Percentiles rank a stretch among this genome's conserved stretches.
Evolutionary conservation across 2,329 filamentous ascomycete genomes (phyloP).

Genomic region (Colletotrichum godetiae): DNA sequence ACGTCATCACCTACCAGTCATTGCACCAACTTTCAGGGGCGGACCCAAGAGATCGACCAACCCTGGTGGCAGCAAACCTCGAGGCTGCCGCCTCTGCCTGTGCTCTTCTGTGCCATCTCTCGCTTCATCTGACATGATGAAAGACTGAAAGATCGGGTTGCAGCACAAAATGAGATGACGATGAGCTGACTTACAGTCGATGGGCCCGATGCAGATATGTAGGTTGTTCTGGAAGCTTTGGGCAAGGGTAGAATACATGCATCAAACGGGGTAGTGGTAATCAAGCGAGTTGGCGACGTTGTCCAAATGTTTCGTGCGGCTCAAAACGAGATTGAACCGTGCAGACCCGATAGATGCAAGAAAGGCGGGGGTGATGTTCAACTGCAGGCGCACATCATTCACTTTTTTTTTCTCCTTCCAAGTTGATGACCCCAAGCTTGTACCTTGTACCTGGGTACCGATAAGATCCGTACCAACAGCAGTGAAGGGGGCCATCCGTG

Average conservation of each 20-base stretch:
- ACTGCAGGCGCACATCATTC: background rate
- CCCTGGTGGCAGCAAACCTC: constrained; percentile 55
- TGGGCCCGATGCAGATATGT: background rate
- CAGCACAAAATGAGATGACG: background rate
- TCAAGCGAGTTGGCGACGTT: constrained; percentile 11
- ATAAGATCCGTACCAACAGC: too few relatives aligned
- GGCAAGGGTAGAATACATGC: constrained; percentile 7
- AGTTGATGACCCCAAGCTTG: background rate
- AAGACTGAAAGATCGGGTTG: constrained; percentile 16
- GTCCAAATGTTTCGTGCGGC: constrained; percentile 27
- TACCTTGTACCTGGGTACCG: background rate
- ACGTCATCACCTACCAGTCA: constrained; percentile 59
- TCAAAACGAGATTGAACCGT: constrained; percentile 17
- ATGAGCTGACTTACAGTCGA: background rate
- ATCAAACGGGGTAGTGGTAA: constrained; percentile 9
- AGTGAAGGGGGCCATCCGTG: background rate
- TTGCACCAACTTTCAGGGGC: constrained; percentile 69
- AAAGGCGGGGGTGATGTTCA: background rate
- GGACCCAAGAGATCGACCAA: constrained; percentile 58
- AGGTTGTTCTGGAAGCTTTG: constrained; percentile 20
- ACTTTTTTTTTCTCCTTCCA: background rate
- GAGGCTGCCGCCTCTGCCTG: constrained; percentile 36
- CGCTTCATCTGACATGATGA: constrained; percentile 35
- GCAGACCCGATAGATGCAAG: constrained; percentile 23
- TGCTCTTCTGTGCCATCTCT: constrained; percentile 1